Evolutionary conservation across 768 basidiomycete genomes (phyloP).

Genomic region (Mycena amicta): DNA sequence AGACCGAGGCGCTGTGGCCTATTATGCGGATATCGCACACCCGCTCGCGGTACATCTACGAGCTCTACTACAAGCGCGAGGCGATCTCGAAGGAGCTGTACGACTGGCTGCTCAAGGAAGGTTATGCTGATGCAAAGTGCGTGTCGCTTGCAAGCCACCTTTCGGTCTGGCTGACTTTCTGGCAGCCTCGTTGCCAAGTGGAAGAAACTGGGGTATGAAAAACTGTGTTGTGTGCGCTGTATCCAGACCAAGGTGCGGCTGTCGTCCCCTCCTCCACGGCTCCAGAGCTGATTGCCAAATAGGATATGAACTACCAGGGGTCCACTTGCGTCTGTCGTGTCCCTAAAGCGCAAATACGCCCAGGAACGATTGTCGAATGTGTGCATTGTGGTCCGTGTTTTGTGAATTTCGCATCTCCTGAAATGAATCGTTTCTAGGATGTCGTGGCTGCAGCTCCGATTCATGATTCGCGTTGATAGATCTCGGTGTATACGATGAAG

Average conservation of each 20-base stretch:
- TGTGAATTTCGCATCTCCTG: conserved; percentile 5
- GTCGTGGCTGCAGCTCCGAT: conserved; percentile 90
- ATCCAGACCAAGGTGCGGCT: conserved; percentile 85
- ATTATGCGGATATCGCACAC: conserved; percentile 99
- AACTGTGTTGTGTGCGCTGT: conserved; percentile 94
- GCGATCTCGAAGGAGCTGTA: conserved; percentile 91
- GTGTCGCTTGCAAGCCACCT: conserved; percentile 32
- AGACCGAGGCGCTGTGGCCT: conserved; percentile 91
- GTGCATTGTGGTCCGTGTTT: conserved; percentile 86
- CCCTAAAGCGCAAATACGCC: conserved; percentile 89
- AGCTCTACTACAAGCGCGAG: conserved; percentile 98
- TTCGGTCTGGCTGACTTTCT: not conserved
- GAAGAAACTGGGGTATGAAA: conserved; percentile 99
- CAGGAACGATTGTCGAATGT: conserved; percentile 93
- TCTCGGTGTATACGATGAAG: not conserved
- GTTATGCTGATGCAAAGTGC: conserved; percentile 95
- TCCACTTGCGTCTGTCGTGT: conserved; percentile 98
- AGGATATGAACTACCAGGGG: conserved; percentile 99
- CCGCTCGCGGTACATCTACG: conserved; percentile 95
- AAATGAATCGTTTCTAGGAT: conserved; percentile 52
- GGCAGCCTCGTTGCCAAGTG: conserved; percentile 94
- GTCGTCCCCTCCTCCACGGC: conserved; percentile 2
- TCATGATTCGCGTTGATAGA: conserved; percentile 42
- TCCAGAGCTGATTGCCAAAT: not conserved
- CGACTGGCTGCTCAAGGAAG: conserved; percentile 97